Base-by-base conservation (phyloP, 306 rosid species). In the Cucurbita moschata region DNA sequence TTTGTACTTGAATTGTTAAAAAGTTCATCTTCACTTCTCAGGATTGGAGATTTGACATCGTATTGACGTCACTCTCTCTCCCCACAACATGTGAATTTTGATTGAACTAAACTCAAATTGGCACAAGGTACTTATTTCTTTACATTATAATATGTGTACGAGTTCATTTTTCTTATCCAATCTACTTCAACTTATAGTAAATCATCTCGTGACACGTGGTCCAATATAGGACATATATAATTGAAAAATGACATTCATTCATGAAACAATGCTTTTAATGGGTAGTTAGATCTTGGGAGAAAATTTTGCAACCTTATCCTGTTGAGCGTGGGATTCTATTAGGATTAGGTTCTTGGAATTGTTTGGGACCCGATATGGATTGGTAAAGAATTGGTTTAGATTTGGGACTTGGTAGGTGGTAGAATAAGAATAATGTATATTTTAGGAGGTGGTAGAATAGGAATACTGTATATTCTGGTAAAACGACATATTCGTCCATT, bases 301-400 rank as follows among this genome's bases (percentile, higher is more conserved):
- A 72, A 71, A 4, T 43, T 39, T 76, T 47, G 35, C 66, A 64
- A 73, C 43, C 83, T 79, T 77, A 79, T 83, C 83, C 18, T 6
- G 3, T 23, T 37, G 71, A 54, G 39, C 65, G 72, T 38, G 77
- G 39, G 80, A 77, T 83, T 74, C 82, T 69, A 35, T 71, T 47
- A 13, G 67, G 81, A 73, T 83, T 70, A 69, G 79, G 75, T 74
- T 79, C 66, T 73, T 23, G 15, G 53, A 23, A 11, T 37, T 38
- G 64, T 13, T 54, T 61, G 82, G 85, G 75, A 43, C 77, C 85
- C 75, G 44, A 50, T 56, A 73, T 21, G 16, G 65, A 73, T 59
- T 40, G 23, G 53, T 40, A 38, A 12, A 4, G 39, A 11, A 38
- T 16, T 0, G 62, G 4, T 71, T 6, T 30, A 30, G 37, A 71